Evolutionary conservation across 495 filamentous ascomycete species (phyloP).

Genomic region (Penicillium canariense): DNA sequence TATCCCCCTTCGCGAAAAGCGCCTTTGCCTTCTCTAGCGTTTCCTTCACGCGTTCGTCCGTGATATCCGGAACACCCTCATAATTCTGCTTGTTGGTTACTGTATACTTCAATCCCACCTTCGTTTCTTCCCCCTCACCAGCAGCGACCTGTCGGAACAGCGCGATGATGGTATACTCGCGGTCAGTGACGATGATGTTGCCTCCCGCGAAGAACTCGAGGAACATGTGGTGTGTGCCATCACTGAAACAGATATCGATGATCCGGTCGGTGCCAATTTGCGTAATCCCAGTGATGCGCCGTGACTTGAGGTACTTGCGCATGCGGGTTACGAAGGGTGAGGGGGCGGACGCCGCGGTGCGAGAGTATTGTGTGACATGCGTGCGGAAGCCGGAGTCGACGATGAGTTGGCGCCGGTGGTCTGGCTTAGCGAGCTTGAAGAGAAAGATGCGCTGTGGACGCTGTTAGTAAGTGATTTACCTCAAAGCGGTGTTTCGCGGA

Average conservation of each 20-base stretch:
- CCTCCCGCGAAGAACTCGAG: slow-evolving; percentile 96
- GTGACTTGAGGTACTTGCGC: slow-evolving; percentile 82
- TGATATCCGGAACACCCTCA: slow-evolving; percentile 68
- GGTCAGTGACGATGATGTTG: slow-evolving; percentile 89
- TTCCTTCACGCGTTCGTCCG: slow-evolving; percentile 63
- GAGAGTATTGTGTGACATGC: slow-evolving; percentile 85
- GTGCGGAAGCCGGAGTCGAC: slow-evolving; percentile 95
- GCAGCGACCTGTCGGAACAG: slow-evolving; percentile 76
- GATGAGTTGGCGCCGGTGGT: slow-evolving; percentile 79
- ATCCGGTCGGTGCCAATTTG: slow-evolving; percentile 94
- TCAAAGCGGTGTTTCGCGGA: background rate
- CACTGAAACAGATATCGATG: slow-evolving; percentile 88
- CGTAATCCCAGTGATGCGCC: slow-evolving; percentile 73
- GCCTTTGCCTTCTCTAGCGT: slow-evolving; percentile 66
- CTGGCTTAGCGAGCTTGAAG: slow-evolving; percentile 85
- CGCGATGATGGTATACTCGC: slow-evolving; percentile 71
- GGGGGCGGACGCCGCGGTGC: slow-evolving; percentile 77
- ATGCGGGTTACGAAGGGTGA: slow-evolving; percentile 79
- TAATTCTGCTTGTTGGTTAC: slow-evolving; percentile 81
- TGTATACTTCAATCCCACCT: slow-evolving; percentile 72
- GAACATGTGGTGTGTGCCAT: slow-evolving; percentile 82
- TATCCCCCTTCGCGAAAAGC: slow-evolving; percentile 48
- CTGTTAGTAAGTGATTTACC: background rate
- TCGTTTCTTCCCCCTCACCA: slow-evolving; percentile 68
- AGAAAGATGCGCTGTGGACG: slow-evolving; percentile 80